Conservation (phyloP, 164 flowering plant species). For the Santalum album region DNA sequence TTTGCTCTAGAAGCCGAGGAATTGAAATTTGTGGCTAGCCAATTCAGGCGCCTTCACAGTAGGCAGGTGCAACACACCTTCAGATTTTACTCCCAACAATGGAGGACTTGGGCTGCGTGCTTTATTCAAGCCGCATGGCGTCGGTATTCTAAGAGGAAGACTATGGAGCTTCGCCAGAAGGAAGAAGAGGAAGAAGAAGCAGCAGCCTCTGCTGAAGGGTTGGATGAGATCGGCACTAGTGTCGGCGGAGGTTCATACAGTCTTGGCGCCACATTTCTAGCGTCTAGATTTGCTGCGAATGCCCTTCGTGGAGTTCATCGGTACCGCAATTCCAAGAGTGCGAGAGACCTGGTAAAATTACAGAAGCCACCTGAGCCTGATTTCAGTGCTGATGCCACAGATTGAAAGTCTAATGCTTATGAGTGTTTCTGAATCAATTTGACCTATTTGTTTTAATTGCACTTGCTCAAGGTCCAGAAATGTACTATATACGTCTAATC, state of each 20-base stretch:
- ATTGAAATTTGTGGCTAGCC: conserved; percentile 87
- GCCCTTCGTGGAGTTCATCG: conserved; percentile 83
- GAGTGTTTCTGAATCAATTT: background rate
- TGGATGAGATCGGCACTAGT: conserved; percentile 15
- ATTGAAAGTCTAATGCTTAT: conserved; percentile 13
- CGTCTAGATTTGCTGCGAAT: conserved; percentile 77
- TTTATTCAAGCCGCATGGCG: conserved; percentile 98
- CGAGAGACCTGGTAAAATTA: conserved; percentile 46
- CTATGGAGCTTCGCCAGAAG: conserved; percentile 47
- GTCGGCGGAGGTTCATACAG: conserved; percentile 46
- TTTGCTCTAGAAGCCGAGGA: conserved; percentile 89
- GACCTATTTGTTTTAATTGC: no score
- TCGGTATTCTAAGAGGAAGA: conserved; percentile 73
- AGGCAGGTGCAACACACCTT: conserved; percentile 95
- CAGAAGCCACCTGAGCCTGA: conserved; percentile 96
- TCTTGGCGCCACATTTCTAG: conserved; percentile 74
- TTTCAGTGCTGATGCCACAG: conserved; percentile 56
- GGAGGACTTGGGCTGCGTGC: conserved; percentile 99
- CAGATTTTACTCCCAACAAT: conserved; percentile 94
- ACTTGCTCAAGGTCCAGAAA: no score
- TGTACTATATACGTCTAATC: no score
- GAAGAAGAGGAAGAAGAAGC: conserved; percentile 54
- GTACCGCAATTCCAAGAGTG: conserved; percentile 40
- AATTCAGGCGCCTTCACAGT: conserved; percentile 95
- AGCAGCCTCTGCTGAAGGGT: conserved; percentile 12